phyloP scores from a whole-genome alignment of 2,329 filamentous ascomycete genomes.

The Colletotrichum theobromicola region DNA sequence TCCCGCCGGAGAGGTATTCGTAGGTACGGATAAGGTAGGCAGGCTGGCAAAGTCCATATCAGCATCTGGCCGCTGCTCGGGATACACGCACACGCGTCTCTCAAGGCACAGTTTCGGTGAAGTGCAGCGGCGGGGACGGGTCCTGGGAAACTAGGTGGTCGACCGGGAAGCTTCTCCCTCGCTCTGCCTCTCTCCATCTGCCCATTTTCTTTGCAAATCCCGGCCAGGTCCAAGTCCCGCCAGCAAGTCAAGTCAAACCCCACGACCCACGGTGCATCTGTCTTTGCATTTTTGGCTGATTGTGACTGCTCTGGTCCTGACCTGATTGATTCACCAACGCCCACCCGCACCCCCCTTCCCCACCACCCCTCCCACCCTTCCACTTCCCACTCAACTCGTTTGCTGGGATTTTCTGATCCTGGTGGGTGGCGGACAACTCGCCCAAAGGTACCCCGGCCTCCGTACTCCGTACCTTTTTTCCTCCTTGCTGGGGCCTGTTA shows the following conservation, averaged over 20 bases:
- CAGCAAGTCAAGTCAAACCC: slow-evolving; percentile 12
- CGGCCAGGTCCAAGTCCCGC: slow-evolving; percentile 3
- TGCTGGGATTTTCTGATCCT: slow-evolving; percentile 20
- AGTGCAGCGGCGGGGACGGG: not conserved
- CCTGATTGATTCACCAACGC: slow-evolving; percentile 12
- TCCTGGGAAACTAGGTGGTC: not conserved
- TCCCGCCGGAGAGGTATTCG: not conserved
- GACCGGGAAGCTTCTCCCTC: slow-evolving; percentile 4
- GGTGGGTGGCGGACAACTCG: slow-evolving; percentile 21
- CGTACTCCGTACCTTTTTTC: slow-evolving; percentile 13
- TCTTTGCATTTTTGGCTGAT: slow-evolving; percentile 7
- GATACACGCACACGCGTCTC: slow-evolving; percentile 7
- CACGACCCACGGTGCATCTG: slow-evolving; percentile 13
- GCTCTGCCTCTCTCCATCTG: not conserved
- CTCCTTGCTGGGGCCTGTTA: slow-evolving; percentile 8
- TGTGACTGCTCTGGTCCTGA: slow-evolving; percentile 10
- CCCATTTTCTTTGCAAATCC: slow-evolving; percentile 2
- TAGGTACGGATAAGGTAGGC: too few relatives aligned
- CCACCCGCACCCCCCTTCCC: slow-evolving; percentile 13
- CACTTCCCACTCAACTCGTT: slow-evolving; percentile 16
- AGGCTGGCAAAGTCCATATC: not conserved
- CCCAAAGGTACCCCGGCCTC: slow-evolving; percentile 22
- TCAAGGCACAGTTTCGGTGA: not conserved
- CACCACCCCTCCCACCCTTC: slow-evolving; percentile 14
- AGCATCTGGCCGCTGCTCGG: not conserved